Percentiles rank a stretch among this genome's conserved stretches.
Evolutionary conservation across 2,329 filamentous ascomycete genomes (phyloP).

Genomic region (Celoporthe dispersa): DNA sequence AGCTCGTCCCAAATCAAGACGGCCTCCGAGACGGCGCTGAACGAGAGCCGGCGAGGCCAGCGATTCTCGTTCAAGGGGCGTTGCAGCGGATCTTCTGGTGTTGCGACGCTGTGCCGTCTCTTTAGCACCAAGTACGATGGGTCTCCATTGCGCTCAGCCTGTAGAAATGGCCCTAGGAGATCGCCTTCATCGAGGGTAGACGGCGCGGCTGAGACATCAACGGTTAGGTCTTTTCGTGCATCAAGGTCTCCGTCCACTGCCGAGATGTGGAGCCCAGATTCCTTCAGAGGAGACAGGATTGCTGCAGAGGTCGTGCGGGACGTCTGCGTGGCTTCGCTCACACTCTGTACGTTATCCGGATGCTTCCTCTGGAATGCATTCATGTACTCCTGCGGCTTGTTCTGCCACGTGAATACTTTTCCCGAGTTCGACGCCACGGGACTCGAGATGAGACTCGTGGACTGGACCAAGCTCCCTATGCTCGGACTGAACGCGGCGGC

Average conservation of each 20-base stretch:
- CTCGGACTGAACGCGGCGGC: conserved; percentile 39
- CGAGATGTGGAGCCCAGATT: conserved; percentile 29
- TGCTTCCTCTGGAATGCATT: conserved; percentile 44
- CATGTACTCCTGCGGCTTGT: conserved; percentile 64
- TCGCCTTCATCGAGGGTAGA: conserved; percentile 65
- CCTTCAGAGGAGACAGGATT: conserved; percentile 30
- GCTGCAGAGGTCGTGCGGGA: conserved; percentile 23
- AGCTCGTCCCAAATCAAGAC: conserved; percentile 69
- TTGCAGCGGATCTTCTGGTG: conserved; percentile 37
- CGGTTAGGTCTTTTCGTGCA: conserved; percentile 47
- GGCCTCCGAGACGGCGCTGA: conserved; percentile 76
- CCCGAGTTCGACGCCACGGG: conserved; percentile 44
- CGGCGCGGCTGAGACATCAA: conserved; percentile 59
- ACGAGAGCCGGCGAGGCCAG: conserved; percentile 75
- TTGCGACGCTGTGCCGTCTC: conserved; percentile 64
- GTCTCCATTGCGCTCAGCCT: conserved; percentile 51
- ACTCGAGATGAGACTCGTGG: conserved; percentile 42
- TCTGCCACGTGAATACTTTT: conserved; percentile 66
- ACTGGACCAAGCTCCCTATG: conserved; percentile 43
- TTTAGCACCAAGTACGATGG: conserved; percentile 55
- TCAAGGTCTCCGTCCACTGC: conserved; percentile 41
- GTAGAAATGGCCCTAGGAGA: conserved; percentile 57
- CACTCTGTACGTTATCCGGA: conserved; percentile 32
- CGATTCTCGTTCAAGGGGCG: conserved; percentile 57
- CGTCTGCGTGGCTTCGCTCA: conserved; percentile 26